Base-by-base conservation (phyloP, 768 basidiomycete species). In the Rhodosporidiobolus sp. region DNA sequence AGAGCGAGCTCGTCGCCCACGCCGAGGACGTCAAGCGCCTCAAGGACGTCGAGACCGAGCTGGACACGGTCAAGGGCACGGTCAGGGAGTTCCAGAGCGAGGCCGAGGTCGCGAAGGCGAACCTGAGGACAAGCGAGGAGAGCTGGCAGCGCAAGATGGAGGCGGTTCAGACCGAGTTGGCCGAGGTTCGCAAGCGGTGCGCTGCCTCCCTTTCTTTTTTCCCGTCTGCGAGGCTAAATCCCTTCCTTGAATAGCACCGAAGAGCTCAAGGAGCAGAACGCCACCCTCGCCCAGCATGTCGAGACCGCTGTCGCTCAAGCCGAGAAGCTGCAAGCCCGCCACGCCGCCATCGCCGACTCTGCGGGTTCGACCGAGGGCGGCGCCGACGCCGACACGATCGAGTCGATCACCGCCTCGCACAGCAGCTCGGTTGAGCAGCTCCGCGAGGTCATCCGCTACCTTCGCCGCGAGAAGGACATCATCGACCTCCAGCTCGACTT, bases 381-480 rank as follows among this genome's bases (percentile, higher is more conserved):
- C 22, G 65, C 67, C 16, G 73, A 71, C 32, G 70, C 62, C 28
- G 77, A 77, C 12, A 64, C 68, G 9, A 32, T 69, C 56, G 74
- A 75, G 30, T 59, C 63, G 14, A 62, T 69, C 58, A 52, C 63
- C 20, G 61, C 68, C 7, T 87, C 86, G 55, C 82, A 76, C 30
- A 86, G 86, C 28, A 77, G 50, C 20, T 69, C 80, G 0, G 68
- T 81, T 16, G 87, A 84, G 26, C 87, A 88, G 70, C 77, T 82
- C 6, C 77, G 78, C 53, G 77, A 77, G 45, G 89, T 90, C 78
- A 74, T 93, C 54, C 85, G 88, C 4, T 94, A 90, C 80, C 83
- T 94, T 46, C 86, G 92, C 53, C 91, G 89, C 78, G 92, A 94
- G 84, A 93, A 94, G 82, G 91, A 94, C 79, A 92, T 94, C 63